Conservation (phyloP, 345 rosid genomes). For the Syzygium aromaticum region DNA sequence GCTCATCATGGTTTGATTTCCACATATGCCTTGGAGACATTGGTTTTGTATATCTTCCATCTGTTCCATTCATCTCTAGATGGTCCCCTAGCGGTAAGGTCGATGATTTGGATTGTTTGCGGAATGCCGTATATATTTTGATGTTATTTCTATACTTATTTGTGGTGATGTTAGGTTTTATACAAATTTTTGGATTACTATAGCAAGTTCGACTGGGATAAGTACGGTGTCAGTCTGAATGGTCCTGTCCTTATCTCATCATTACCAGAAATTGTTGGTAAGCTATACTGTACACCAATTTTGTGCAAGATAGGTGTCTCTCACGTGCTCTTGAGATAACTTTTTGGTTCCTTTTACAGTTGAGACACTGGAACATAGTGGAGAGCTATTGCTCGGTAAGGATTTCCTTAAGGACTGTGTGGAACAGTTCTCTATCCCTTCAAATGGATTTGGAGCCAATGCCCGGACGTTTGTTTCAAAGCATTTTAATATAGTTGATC, state of each 20-base stretch:
- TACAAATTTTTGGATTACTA: slow-evolving; percentile 84
- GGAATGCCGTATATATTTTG: background rate
- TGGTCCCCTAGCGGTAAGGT: slow-evolving; percentile 79
- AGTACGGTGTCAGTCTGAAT: slow-evolving; percentile 69
- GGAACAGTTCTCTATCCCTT: slow-evolving; percentile 48
- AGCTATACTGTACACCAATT: slow-evolving; percentile 6
- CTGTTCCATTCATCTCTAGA: slow-evolving; percentile 56
- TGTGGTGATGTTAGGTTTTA: slow-evolving; percentile 46
- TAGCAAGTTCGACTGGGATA: slow-evolving; percentile 97
- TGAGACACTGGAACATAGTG: slow-evolving; percentile 48
- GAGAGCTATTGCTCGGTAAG: slow-evolving; percentile 48
- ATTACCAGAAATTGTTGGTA: slow-evolving; percentile 63
- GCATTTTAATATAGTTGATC: slow-evolving; percentile 85
- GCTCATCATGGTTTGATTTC: slow-evolving; percentile 89
- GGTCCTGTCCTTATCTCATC: slow-evolving; percentile 65
- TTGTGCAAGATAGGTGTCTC: background rate
- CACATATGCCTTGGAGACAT: slow-evolving; percentile 82
- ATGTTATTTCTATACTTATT: background rate
- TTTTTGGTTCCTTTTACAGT: slow-evolving; percentile 21
- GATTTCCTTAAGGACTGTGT: slow-evolving; percentile 56
- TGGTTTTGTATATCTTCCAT: slow-evolving; percentile 78
- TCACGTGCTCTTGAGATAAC: background rate
- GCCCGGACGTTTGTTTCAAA: slow-evolving; percentile 51
- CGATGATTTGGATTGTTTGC: background rate
- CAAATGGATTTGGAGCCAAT: slow-evolving; percentile 49